These are phyloP conservation scores for Termitomyces sp. DNA, from an alignment of 768 basidiomycete species.

Conservation along the genomic window DNA sequence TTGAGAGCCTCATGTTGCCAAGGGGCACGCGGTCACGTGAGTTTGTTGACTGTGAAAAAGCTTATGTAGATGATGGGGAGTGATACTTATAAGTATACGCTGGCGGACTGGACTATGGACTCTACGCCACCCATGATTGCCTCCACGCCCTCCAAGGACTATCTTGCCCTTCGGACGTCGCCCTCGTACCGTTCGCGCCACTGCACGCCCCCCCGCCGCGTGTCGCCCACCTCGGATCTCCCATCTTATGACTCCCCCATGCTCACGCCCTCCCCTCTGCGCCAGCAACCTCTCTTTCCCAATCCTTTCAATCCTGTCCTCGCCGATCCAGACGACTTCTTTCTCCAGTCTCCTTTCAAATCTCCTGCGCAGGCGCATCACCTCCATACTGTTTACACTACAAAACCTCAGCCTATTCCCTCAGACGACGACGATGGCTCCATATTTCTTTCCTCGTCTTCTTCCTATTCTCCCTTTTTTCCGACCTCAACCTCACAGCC, in stretches of 20 bases:
- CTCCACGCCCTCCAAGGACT: conserved; percentile 42
- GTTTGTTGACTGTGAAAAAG: conserved; percentile 45
- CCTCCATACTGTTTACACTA: conserved; percentile 31
- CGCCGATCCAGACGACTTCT: conserved; percentile 48
- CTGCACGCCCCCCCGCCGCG: conserved; percentile 34
- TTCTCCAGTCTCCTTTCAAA: conserved; percentile 52
- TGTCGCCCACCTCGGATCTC: conserved; percentile 22
- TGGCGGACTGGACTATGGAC: conserved; percentile 11
- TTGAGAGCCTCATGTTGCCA: conserved; percentile 11
- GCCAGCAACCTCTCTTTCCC: conserved; percentile 42
- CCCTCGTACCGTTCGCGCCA: conserved; percentile 25
- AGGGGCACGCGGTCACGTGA: conserved; percentile 41
- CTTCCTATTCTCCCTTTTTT: conserved; percentile 41
- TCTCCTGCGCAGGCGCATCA: conserved; percentile 41
- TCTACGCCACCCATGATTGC: conserved; percentile 36
- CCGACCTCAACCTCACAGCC: conserved; percentile 45
- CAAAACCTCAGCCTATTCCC: conserved; percentile 41
- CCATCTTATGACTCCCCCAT: conserved; percentile 53
- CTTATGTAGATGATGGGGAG: conserved; percentile 25
- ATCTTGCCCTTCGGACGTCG: conserved; percentile 26
- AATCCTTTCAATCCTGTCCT: conserved; percentile 22
- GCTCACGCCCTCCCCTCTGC: conserved; percentile 64
- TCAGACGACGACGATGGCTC: conserved; percentile 57
- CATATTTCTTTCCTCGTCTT: conserved; percentile 54
- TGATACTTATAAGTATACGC: conserved; percentile 6